A percentile compares a stretch with the other conserved stretches of the same genome.
Conservation (phyloP, 148 eudicot species). For the Mesembryanthemum crystallinum region DNA sequence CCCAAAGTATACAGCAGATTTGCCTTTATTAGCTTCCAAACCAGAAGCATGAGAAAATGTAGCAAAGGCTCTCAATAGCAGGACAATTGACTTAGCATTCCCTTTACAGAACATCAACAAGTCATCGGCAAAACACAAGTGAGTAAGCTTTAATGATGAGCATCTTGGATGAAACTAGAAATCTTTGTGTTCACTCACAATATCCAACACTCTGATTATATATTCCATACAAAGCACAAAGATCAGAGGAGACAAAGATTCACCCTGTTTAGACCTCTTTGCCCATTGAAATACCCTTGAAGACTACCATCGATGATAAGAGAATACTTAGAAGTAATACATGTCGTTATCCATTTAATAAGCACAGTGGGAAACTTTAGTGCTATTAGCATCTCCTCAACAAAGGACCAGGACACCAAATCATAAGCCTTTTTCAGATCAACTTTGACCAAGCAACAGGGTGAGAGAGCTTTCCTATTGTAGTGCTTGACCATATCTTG, state of each 20-base stretch:
- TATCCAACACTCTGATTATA: neutral
- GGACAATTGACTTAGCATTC: too few relatives aligned
- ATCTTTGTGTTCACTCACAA: neutral
- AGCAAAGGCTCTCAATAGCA: neutral
- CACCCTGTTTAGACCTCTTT: neutral
- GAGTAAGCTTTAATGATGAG: neutral
- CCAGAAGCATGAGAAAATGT: neutral
- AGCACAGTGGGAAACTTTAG: too few relatives aligned
- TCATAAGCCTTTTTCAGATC: too few relatives aligned
- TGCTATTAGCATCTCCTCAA: too few relatives aligned
- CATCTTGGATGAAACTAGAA: neutral
- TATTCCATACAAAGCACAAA: neutral
- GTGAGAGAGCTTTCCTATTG: too few relatives aligned
- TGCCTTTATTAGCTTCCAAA: neutral
- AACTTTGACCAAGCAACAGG: too few relatives aligned
- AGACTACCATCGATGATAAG: neutral
- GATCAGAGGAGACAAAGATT: neutral
- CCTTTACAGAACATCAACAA: too few relatives aligned
- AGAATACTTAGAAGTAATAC: too few relatives aligned
- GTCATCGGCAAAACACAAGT: too few relatives aligned
- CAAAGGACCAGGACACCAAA: too few relatives aligned
- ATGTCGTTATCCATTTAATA: too few relatives aligned
- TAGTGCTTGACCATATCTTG: neutral
- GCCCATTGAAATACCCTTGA: neutral
- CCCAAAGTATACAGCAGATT: too few relatives aligned